A percentile compares a stretch with the other conserved stretches of the same genome.
Conservation (phyloP, 2,329 filamentous ascomycete species). For the Tolypocladium tundrense region DNA sequence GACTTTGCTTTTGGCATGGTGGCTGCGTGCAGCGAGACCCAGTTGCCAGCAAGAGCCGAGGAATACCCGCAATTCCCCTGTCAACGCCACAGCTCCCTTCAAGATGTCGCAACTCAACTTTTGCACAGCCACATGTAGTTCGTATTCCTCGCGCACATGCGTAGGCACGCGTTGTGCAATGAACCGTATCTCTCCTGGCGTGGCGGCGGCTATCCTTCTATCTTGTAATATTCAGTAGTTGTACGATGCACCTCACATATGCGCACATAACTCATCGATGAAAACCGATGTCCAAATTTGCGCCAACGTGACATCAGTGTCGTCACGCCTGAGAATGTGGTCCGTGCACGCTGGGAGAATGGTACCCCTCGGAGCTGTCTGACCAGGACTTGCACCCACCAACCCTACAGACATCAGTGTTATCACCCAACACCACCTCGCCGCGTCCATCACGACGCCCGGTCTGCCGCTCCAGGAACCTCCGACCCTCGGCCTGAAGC, state of each 20-base stretch:
- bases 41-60: neutral
- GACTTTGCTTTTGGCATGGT: neutral
- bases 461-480: neutral
- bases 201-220: neutral
- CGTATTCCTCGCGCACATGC: neutral
- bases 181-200: neutral
- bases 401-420: neutral
- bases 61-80: neutral
- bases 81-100: neutral
- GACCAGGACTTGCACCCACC: neutral
- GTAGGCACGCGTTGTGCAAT: neutral
- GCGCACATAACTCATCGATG: neutral
- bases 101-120: neutral
- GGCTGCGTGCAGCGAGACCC: neutral
- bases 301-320: neutral
- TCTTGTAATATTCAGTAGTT: neutral
- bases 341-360: slow-evolving; percentile 6
- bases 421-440: neutral
- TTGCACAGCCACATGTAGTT: neutral
- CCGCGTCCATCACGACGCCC: neutral
- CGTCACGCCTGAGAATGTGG: slow-evolving; percentile 2
- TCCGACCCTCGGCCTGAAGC: neutral
- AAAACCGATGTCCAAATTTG: neutral
- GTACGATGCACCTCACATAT: neutral
- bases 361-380: neutral